Evolutionary conservation across 2,329 filamentous ascomycete species (phyloP).

Genomic region (Mycosphaerella sp.): DNA sequence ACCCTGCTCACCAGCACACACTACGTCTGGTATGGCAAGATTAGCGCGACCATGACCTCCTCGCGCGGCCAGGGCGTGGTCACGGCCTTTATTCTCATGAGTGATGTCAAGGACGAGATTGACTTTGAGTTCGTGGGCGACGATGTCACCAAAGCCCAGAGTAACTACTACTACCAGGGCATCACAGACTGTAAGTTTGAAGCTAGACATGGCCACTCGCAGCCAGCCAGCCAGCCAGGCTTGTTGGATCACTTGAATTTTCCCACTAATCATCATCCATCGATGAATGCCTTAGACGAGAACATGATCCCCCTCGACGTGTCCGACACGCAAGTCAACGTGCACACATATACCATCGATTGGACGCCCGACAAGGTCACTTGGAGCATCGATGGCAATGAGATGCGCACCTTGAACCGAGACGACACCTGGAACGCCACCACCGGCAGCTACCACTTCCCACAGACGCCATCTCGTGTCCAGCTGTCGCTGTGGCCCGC

Average conservation of each 20-base stretch:
- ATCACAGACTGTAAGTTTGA: constrained; percentile 73
- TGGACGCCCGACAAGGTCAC: constrained; percentile 83
- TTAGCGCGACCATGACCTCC: constrained; percentile 78
- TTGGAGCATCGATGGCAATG: constrained; percentile 79
- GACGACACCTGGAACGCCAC: constrained; percentile 81
- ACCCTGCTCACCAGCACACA: constrained; percentile 77
- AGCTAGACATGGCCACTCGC: neutral
- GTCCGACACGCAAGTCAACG: constrained; percentile 66
- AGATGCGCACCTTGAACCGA: constrained; percentile 67
- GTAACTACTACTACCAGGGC: constrained; percentile 96
- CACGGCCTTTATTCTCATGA: constrained; percentile 93
- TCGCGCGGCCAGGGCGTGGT: constrained; percentile 81
- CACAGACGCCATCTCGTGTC: constrained; percentile 83
- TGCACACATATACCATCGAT: constrained; percentile 85
- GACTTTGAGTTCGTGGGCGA: constrained; percentile 91
- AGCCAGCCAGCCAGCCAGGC: no score
- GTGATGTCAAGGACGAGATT: constrained; percentile 95
- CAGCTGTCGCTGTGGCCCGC: constrained; percentile 96
- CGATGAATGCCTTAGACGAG: constrained; percentile 50
- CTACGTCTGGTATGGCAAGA: constrained; percentile 97
- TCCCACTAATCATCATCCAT: neutral
- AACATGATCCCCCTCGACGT: constrained; percentile 66
- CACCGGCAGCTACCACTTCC: constrained; percentile 73
- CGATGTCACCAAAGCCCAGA: constrained; percentile 71
- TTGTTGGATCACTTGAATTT: neutral